These are phyloP conservation scores for Ceratocystiopsis brevicomis DNA, from an alignment of 2,329 filamentous ascomycete species.

Conservation along the genomic window DNA sequence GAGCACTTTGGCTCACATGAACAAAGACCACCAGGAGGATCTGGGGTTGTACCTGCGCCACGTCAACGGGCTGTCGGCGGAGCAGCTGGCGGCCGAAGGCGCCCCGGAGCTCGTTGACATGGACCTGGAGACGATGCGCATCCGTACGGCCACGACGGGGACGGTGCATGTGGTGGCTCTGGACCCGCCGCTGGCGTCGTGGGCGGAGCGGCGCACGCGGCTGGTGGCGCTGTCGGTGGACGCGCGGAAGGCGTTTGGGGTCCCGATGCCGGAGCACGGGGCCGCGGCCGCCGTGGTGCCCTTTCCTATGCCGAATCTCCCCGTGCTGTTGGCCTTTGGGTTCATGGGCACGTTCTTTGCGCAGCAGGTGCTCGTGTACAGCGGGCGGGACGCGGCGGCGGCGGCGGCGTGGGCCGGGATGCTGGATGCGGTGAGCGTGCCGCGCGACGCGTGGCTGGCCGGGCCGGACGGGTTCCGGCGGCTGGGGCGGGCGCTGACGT, in stretches of 20 bases:
- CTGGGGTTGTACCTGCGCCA: slow-evolving; percentile 62
- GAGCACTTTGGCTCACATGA: slow-evolving; percentile 61
- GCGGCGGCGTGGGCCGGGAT: slow-evolving; percentile 23
- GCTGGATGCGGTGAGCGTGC: background rate
- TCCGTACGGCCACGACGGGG: slow-evolving; percentile 30
- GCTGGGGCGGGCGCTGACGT: slow-evolving; percentile 39
- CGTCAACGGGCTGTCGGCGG: slow-evolving; percentile 37
- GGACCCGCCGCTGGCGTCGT: slow-evolving; percentile 48
- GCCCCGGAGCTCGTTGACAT: slow-evolving; percentile 45
- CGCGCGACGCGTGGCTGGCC: background rate
- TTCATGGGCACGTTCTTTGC: slow-evolving; percentile 35
- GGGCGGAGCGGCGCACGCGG: slow-evolving; percentile 47
- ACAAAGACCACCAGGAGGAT: slow-evolving; percentile 58
- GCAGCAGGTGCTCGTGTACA: slow-evolving; percentile 25
- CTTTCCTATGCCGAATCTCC: slow-evolving; percentile 22
- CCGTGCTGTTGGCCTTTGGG: slow-evolving; percentile 31
- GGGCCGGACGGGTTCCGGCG: slow-evolving; percentile 32
- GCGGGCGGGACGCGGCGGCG: slow-evolving; percentile 32
- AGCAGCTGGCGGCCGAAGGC: slow-evolving; percentile 9
- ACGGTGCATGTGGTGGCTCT: slow-evolving; percentile 38
- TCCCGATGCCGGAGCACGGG: slow-evolving; percentile 26
- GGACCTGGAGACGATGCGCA: slow-evolving; percentile 39
- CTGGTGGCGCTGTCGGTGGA: slow-evolving; percentile 51
- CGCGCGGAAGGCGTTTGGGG: slow-evolving; percentile 38
- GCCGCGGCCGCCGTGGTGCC: slow-evolving; percentile 15